Conservation (phyloP, 768 basidiomycete genomes). For the Amanita pallidorosea region DNA sequence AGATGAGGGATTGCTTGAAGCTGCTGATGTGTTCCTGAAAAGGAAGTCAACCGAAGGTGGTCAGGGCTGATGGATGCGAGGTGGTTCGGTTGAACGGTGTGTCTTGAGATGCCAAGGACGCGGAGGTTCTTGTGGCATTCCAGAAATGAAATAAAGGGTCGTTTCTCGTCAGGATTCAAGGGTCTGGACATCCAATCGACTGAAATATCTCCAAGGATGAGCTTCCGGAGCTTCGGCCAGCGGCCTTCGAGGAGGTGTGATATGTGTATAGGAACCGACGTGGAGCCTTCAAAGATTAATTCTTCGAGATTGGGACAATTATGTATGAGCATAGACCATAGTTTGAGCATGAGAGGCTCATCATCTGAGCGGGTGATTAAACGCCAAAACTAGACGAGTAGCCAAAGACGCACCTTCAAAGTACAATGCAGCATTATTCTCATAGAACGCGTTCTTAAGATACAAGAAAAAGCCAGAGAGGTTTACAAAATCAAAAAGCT, state of each 20-base stretch:
- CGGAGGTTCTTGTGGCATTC: slow-evolving; percentile 50
- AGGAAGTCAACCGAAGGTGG: slow-evolving; percentile 43
- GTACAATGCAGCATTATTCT: slow-evolving; percentile 42
- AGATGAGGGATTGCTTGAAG: slow-evolving; percentile 49
- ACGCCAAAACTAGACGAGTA: background rate
- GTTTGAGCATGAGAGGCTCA: slow-evolving; percentile 33
- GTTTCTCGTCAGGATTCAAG: slow-evolving; percentile 29
- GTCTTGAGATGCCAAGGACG: slow-evolving; percentile 39
- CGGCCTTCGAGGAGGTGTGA: slow-evolving; percentile 45
- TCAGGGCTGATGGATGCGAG: slow-evolving; percentile 35
- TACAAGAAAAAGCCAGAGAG: slow-evolving; percentile 52
- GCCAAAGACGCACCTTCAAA: slow-evolving; percentile 36
- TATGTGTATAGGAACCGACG: slow-evolving; percentile 43
- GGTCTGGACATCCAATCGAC: slow-evolving; percentile 40
- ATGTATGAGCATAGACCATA: slow-evolving; percentile 65
- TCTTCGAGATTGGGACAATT: slow-evolving; percentile 59
- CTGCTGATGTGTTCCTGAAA: slow-evolving; percentile 59
- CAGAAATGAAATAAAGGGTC: slow-evolving; percentile 58
- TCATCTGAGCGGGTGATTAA: slow-evolving; percentile 27
- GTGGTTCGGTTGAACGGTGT: slow-evolving; percentile 42
- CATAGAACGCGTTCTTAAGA: slow-evolving; percentile 54
- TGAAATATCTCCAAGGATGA: slow-evolving; percentile 56
- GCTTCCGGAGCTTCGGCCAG: slow-evolving; percentile 55
- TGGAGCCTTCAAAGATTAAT: slow-evolving; percentile 44
- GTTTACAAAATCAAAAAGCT: slow-evolving; percentile 63